Evolutionary conservation across 2,329 filamentous ascomycete species (phyloP), one percentile per base, ranked within the genome.

Genomic region (Blastomyces parvus): DNA sequence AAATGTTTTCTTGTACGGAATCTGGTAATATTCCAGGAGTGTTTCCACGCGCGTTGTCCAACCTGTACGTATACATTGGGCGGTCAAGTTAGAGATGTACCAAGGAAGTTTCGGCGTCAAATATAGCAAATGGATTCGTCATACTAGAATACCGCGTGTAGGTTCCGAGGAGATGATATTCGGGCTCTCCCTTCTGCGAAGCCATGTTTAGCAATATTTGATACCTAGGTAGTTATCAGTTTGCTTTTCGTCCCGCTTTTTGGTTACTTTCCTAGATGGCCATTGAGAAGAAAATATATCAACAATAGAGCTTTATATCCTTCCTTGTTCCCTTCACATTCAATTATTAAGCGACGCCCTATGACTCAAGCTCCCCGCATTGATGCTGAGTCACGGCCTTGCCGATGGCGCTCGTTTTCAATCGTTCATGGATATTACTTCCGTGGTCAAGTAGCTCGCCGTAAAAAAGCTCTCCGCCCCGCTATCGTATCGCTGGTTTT

Each of bases 111-210:
- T 27, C 7, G 17, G 48, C 3, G 14, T 52, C 22, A 22, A 13
- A 17, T 17, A 38, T 27, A 38, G 7, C 14, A 11, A 50, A 56
- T 22, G 27, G 11, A 38, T 25, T 11, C 22, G 5, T 52, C 69
- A 57, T 68, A 74, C 73, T 74, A 33, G 73, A 75, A 60, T 74
- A 75, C 30, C 73, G 71, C 33, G 72, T 74, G 64, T 68, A 63
- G 33, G 66, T 63, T 40, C 73, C 73, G 55, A 74, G 66, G 27
- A 75, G 62, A 50, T 71, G 71, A 59, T 70, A 71, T 57, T 73
- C 70, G 3, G 60, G 30, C 36, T 59, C 62, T 55, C 61, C 59
- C 17, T 44, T 44, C 25, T 27, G 27, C 30, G 56, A 17, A 33
- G 55, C 48, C 62, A 62, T 62, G 19, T 17, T 22, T 22, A 36